Evolutionary conservation across 768 basidiomycete species (phyloP), one percentile per base, ranked within the genome.

Genomic region (Rhizopogon vesiculosus): DNA sequence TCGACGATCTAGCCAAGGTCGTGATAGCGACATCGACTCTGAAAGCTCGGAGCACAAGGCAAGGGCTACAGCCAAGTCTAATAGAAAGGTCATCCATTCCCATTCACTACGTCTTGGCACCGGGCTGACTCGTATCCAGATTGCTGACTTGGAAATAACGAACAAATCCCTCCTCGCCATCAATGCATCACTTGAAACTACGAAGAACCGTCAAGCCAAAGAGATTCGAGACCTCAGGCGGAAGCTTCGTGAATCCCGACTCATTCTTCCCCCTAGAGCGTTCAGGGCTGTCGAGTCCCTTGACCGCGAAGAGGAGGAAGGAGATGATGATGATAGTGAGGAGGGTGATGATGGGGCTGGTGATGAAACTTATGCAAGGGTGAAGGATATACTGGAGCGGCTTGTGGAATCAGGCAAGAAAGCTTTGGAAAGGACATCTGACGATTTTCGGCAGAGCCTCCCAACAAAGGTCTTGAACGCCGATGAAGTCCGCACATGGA

Each of bases 121-220:
- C 29, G 33, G 51, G 29, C 53, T 58, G 35, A 62, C 22, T 12
- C 41, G 31, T 40, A 22, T 43, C 16, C 56, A 96, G 93, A 95
- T 96, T 56, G 90, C 89, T 12, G 93, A 96, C 72, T 77, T 96
- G 10, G 91, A 95, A 70, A 96, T 96, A 64, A 87, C 91, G 6
- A 95, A 93, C 69, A 79, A 82, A 35, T 96, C 93, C 1, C 78
- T 96, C 16, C 77, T 95, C 45, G 83, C 84, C 2, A 93, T 96
- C 72, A 96, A 95, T 64, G 75, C 86, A 2, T 81, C 87, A 16
- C 78, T 96, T 19, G 93, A 96, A 69, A 80, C 84, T 38, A 81
- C 83, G 35, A 93, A 91, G 70, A 82, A 87, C 60, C 80, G 79
- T 29, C 93, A 95, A 64, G 83, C 86, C 7, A 85, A 83, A 59